These are phyloP conservation scores for Russula dissimulans DNA, from an alignment of 768 basidiomycete species.

Conservation along the genomic window DNA sequence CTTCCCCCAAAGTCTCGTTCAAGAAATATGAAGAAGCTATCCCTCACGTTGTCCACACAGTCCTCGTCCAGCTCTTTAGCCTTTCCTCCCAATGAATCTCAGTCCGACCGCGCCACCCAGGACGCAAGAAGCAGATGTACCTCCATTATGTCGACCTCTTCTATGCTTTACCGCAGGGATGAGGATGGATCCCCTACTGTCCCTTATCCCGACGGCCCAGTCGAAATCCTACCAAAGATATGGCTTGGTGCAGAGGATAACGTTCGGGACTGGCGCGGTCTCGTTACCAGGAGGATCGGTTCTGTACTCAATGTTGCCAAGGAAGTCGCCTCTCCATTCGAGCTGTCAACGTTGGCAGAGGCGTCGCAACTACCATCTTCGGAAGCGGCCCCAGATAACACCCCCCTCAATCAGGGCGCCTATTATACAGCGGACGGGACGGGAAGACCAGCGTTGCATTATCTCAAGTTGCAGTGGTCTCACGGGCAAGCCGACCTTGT, in stretches of 20 bases:
- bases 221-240: constrained; percentile 75
- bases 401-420: constrained; percentile 43
- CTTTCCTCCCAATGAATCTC: constrained; percentile 28
- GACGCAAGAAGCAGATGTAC: constrained; percentile 47
- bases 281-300: constrained; percentile 63
- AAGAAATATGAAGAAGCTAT: constrained; percentile 72
- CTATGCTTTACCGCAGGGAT: constrained; percentile 52
- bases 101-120: constrained; percentile 24
- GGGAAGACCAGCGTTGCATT: constrained; percentile 74
- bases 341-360: constrained; percentile 33
- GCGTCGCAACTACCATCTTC: constrained; percentile 42
- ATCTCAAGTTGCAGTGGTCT: constrained; percentile 86
- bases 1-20: constrained; percentile 35
- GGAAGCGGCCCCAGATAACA: constrained; percentile 48
- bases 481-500: constrained; percentile 91
- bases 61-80: constrained; percentile 47
- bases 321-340: constrained; percentile 73
- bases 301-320: constrained; percentile 89
- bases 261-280: constrained; percentile 67
- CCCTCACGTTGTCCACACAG: constrained; percentile 54
- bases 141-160: constrained; percentile 55
- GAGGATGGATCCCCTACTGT: constrained; percentile 50
- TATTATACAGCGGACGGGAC: constrained; percentile 62
- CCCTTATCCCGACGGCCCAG: constrained; percentile 74
- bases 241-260: constrained; percentile 93